A percentile compares a stretch with the other conserved stretches of the same genome.
Conservation (phyloP, 192 early-diverging fungal genomes). For the Coemansia sp. region DNA sequence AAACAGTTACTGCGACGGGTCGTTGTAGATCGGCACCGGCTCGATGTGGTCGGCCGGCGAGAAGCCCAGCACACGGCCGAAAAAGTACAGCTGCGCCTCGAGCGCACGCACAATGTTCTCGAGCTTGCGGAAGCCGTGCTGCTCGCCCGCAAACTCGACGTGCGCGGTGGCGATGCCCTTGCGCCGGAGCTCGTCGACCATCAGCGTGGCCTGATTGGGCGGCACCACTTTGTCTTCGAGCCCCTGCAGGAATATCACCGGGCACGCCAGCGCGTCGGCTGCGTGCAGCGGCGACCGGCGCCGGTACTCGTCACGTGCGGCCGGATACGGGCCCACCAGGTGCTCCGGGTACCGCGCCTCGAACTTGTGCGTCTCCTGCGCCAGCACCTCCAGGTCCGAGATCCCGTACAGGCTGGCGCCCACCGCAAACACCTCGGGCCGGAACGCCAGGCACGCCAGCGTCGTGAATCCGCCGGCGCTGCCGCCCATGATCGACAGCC, state of each 20-base stretch:
- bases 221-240: conserved; percentile 72
- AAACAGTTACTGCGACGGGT: too few relatives aligned
- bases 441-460: conserved; percentile 62
- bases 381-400: conserved; percentile 62
- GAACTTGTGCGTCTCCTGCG: conserved; percentile 74
- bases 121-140: conserved; percentile 66
- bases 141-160: conserved; percentile 62
- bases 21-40: conserved; percentile 28
- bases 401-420: conserved; percentile 71
- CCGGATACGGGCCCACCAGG: conserved; percentile 61
- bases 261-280: conserved; percentile 57
- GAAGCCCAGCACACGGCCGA: conserved; percentile 62
- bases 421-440: conserved; percentile 65
- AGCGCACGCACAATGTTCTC: conserved; percentile 61
- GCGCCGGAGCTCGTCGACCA: conserved; percentile 62
- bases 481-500: conserved; percentile 64
- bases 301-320: conserved; percentile 53
- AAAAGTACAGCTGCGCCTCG: conserved; percentile 67
- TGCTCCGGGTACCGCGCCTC: conserved; percentile 60
- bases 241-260: conserved; percentile 72
- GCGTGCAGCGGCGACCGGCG: conserved; percentile 63
- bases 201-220: conserved; percentile 67
- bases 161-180: conserved; percentile 60
- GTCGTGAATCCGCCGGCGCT: conserved; percentile 69
- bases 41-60: conserved; percentile 52